These are phyloP conservation scores for Xylaria sp. DNA, from an alignment of 2,329 filamentous ascomycete species.

Conservation along the genomic window DNA sequence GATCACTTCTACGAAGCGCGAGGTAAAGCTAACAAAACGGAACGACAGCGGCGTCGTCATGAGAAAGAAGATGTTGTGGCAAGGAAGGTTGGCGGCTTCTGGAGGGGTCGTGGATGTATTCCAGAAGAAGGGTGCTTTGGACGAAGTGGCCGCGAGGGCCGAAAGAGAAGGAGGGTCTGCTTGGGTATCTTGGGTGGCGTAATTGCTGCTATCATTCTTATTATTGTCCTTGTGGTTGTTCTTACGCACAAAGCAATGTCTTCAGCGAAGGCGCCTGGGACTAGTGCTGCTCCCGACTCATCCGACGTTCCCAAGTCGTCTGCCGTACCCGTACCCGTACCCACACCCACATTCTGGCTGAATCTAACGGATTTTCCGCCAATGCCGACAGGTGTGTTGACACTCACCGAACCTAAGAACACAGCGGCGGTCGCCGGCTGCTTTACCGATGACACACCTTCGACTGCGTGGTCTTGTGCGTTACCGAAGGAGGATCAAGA, in stretches of 20 bases:
- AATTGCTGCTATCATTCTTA: constrained; percentile 65
- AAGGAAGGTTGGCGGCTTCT: constrained; percentile 67
- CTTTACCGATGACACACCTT: constrained; percentile 68
- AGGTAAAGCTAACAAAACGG: constrained; percentile 58
- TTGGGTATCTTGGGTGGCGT: constrained; percentile 62
- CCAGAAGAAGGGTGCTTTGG: constrained; percentile 73
- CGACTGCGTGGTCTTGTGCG: constrained; percentile 85
- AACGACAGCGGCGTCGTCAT: constrained; percentile 63
- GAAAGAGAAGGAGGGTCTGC: constrained; percentile 70
- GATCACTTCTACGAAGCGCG: constrained; percentile 56
- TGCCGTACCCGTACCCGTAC: constrained; percentile 22
- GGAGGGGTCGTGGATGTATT: constrained; percentile 73
- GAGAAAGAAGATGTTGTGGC: constrained; percentile 74
- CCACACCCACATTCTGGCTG: constrained; percentile 70
- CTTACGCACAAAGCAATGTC: constrained; percentile 54
- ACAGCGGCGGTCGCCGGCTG: constrained; percentile 73
- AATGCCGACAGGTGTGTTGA: constrained; percentile 84
- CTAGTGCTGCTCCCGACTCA: constrained; percentile 11
- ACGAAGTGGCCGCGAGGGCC: constrained; percentile 69
- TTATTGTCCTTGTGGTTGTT: constrained; percentile 67
- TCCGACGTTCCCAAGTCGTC: constrained; percentile 26
- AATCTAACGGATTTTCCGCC: constrained; percentile 88
- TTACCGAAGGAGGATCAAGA: constrained; percentile 81
- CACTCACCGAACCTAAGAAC: constrained; percentile 78
- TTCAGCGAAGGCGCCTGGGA: not conserved